Conservation (phyloP, 805 yeast genomes). For the Candida boidinii region DNA sequence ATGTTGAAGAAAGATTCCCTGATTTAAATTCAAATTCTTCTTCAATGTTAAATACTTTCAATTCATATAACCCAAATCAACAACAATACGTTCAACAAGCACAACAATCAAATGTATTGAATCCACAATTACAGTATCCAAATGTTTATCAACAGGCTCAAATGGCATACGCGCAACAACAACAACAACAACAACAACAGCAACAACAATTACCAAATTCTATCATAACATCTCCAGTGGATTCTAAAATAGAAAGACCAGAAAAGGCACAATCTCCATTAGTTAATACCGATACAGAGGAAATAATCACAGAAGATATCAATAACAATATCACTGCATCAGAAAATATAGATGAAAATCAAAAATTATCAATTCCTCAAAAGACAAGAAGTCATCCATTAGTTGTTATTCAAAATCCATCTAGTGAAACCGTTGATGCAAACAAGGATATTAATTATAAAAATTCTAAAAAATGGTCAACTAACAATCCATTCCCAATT, state of each 20-base stretch:
- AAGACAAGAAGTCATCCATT: no score
- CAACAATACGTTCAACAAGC: constrained; percentile 1
- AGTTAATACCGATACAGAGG: constrained; percentile 4
- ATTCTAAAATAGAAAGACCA: constrained; percentile 5
- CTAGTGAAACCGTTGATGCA: neutral
- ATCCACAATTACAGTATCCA: no score
- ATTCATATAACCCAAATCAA: no score
- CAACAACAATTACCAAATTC: constrained; percentile 1
- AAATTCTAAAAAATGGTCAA: constrained; percentile 11
- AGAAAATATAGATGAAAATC: neutral
- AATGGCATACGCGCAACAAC: no score
- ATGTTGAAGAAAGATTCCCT: constrained; percentile 44
- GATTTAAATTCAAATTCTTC: no score
- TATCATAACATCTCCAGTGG: no score
- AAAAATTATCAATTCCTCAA: neutral
- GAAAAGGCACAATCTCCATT: neutral
- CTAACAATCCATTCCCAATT: constrained; percentile 20
- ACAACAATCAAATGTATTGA: neutral
- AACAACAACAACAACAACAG: neutral
- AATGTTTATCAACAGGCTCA: no score
- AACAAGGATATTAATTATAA: neutral
- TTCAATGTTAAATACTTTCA: no score
- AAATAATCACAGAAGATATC: constrained; percentile 6
- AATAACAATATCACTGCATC: neutral
- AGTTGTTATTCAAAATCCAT: no score